A percentile compares a stretch with the other conserved stretches of the same genome.
Evolutionary conservation across 2,329 filamentous ascomycete genomes (phyloP).

Genomic region (Sphaerostilbella broomeana): DNA sequence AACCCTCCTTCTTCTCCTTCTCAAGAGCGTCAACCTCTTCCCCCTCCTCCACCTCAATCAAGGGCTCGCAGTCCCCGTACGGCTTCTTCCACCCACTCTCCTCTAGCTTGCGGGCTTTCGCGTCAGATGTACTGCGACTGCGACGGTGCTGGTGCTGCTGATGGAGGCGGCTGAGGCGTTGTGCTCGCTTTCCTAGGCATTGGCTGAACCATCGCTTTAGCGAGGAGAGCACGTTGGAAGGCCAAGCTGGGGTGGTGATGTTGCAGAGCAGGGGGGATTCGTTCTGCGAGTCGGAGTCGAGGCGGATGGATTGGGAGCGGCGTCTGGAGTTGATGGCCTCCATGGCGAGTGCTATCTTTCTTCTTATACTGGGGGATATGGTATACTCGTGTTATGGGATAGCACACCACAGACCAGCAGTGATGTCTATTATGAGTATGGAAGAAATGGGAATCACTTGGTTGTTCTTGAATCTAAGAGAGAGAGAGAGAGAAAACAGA

Average conservation of each 20-base stretch:
- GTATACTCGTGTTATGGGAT: too few relatives aligned
- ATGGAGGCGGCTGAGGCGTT: too few relatives aligned
- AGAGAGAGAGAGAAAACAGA: too few relatives aligned
- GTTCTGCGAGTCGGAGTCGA: not conserved
- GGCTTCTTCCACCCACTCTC: conserved; percentile 8
- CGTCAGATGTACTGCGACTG: too few relatives aligned
- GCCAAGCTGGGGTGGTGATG: conserved; percentile 3
- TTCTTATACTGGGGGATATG: too few relatives aligned
- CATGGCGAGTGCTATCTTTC: too few relatives aligned
- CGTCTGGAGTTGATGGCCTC: too few relatives aligned
- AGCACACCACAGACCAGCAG: too few relatives aligned
- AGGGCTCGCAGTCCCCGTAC: conserved; percentile 19
- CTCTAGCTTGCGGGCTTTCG: not conserved
- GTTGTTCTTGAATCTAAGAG: too few relatives aligned
- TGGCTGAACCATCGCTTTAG: conserved; percentile 14
- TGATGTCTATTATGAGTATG: too few relatives aligned
- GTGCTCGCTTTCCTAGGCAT: conserved; percentile 13
- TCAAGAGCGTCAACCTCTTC: not conserved
- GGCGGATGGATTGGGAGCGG: conserved; percentile 4
- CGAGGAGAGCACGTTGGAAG: conserved; percentile 1
- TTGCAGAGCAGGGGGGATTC: conserved; percentile 1
- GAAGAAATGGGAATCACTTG: too few relatives aligned
- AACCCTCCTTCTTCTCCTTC: conserved; percentile 4
- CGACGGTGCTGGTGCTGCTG: too few relatives aligned
- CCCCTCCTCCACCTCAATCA: conserved; percentile 13